phyloP scores from a whole-genome alignment of 2,329 filamentous ascomycete genomes.

The Blumeriella jaapii region DNA sequence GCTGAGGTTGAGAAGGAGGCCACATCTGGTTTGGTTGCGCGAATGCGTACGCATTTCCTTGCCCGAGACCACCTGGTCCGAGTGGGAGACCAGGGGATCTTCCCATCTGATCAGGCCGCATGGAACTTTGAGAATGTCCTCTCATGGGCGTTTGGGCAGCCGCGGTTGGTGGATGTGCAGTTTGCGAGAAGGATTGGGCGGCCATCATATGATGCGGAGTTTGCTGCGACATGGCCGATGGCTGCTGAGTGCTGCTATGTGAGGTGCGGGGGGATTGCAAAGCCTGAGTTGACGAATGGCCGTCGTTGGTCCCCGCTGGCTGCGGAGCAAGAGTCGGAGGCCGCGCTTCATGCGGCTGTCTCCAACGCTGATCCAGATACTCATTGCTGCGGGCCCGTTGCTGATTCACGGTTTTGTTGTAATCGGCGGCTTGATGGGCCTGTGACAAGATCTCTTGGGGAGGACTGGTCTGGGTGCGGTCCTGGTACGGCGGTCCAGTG shows the following conservation, averaged over 20 bases:
- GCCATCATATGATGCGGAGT: slow-evolving; percentile 31
- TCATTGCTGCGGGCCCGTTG: slow-evolving; percentile 69
- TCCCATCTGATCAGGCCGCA: slow-evolving; percentile 48
- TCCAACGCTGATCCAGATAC: slow-evolving; percentile 74
- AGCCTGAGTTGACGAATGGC: slow-evolving; percentile 40
- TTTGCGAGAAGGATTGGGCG: slow-evolving; percentile 55
- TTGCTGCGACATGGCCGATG: slow-evolving; percentile 36
- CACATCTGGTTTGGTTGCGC: slow-evolving; percentile 50
- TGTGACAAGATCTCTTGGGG: slow-evolving; percentile 74
- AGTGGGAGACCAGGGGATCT: slow-evolving; percentile 50
- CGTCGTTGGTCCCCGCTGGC: slow-evolving; percentile 29
- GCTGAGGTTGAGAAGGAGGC: slow-evolving; percentile 49
- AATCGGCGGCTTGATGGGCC: slow-evolving; percentile 80
- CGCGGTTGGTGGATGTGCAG: slow-evolving; percentile 59
- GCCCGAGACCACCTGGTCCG: slow-evolving; percentile 41
- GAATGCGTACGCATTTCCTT: slow-evolving; percentile 47
- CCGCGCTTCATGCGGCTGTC: slow-evolving; percentile 69
- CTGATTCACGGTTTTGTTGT: slow-evolving; percentile 72
- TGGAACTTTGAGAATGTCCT: slow-evolving; percentile 49
- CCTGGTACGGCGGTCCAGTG: slow-evolving; percentile 76
- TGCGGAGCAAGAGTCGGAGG: slow-evolving; percentile 31
- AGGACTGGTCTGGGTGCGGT: slow-evolving; percentile 66
- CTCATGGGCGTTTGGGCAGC: slow-evolving; percentile 65
- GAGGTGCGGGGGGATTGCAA: slow-evolving; percentile 47
- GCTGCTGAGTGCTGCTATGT: slow-evolving; percentile 41